These are phyloP conservation scores for Colletotrichum sp. DNA, from an alignment of 2,329 filamentous ascomycete species.

Conservation along the genomic window DNA sequence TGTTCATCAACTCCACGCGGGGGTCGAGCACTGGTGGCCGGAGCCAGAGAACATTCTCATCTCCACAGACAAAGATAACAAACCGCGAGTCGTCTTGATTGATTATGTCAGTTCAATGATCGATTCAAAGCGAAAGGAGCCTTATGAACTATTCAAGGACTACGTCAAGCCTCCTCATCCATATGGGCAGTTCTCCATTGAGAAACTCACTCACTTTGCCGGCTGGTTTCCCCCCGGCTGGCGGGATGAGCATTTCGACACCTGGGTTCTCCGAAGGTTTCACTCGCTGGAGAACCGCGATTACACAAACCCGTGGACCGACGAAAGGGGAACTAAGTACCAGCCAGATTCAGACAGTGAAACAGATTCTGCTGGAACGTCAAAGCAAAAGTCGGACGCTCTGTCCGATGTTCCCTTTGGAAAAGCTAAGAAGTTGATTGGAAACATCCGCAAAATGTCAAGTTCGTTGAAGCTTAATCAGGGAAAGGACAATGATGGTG, in stretches of 20 bases:
- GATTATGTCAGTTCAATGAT: neutral
- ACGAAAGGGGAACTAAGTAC: accelerated
- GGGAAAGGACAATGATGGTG: neutral
- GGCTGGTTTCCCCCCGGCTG: neutral
- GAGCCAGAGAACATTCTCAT: neutral
- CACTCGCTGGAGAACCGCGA: neutral
- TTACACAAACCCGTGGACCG: neutral
- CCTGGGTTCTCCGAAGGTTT: neutral
- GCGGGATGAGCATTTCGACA: accelerated
- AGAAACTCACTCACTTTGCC: neutral
- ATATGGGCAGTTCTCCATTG: neutral
- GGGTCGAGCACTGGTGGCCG: neutral
- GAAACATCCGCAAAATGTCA: neutral
- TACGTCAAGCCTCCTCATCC: neutral
- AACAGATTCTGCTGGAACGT: neutral
- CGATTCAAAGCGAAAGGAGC: neutral
- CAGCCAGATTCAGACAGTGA: neutral
- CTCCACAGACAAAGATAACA: neutral
- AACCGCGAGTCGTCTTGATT: neutral
- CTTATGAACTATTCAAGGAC: accelerated
- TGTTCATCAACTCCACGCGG: neutral
- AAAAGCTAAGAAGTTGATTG: neutral
- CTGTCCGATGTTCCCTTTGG: neutral
- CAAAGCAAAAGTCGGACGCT: neutral
- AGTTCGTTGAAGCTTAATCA: neutral